Percentiles rank a stretch among this genome's conserved stretches.
Evolutionary conservation across 805 yeast genomes (phyloP).

Genomic region (Ogataea pilisensis): DNA sequence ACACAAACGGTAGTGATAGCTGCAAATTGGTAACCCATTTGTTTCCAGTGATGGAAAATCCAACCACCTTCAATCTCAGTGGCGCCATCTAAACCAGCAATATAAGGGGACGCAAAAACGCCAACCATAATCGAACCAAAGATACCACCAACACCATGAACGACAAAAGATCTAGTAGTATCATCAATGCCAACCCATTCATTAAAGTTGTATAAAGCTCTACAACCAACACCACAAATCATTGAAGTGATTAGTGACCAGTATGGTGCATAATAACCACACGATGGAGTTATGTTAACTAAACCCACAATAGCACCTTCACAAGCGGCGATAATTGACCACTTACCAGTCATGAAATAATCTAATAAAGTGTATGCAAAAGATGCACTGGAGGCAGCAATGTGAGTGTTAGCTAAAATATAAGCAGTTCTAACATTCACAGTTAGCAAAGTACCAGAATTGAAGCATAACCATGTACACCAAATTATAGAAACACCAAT

Average conservation of each 20-base stretch:
- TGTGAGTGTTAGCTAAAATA: constrained; percentile 45
- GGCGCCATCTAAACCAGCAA: constrained; percentile 41
- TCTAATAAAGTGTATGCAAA: constrained; percentile 42
- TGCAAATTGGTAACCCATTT: constrained; percentile 44
- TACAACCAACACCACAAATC: constrained; percentile 37
- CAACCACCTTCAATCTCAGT: constrained; percentile 44
- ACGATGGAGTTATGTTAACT: constrained; percentile 44
- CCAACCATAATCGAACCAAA: constrained; percentile 41
- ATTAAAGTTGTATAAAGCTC: constrained; percentile 33
- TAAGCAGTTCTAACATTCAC: constrained; percentile 42
- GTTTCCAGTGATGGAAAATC: constrained; percentile 42
- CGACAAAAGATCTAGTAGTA: constrained; percentile 40
- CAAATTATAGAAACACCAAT: constrained; percentile 44
- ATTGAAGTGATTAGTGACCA: constrained; percentile 41
- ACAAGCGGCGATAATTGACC: constrained; percentile 40
- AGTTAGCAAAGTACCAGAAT: constrained; percentile 41
- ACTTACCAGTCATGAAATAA: constrained; percentile 36
- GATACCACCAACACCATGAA: constrained; percentile 47
- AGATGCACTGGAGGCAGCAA: constrained; percentile 49
- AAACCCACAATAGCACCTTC: constrained; percentile 44
- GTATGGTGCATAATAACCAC: constrained; percentile 44
- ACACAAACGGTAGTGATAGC: constrained; percentile 37
- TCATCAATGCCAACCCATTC: constrained; percentile 43
- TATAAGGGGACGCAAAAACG: constrained; percentile 40
- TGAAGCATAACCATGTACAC: constrained; percentile 49